Evolutionary conservation across 495 filamentous ascomycete genomes (phyloP).

Genomic region (Neurospora sp.): DNA sequence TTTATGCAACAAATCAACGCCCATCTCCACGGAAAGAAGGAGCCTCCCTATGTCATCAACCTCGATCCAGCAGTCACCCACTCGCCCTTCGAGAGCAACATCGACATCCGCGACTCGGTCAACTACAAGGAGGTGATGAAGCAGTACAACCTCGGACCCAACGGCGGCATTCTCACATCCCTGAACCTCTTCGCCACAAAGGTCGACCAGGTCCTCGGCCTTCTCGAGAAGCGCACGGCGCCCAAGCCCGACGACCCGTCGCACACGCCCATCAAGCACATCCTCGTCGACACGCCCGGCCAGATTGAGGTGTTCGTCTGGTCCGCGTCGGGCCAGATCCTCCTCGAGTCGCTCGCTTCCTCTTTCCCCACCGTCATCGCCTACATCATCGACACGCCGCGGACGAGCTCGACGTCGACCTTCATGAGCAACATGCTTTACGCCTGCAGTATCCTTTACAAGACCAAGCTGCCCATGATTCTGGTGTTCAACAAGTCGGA

Average conservation of each 20-base stretch:
- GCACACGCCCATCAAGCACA: conserved; percentile 62
- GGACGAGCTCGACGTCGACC: conserved; percentile 81
- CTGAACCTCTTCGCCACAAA: conserved; percentile 96
- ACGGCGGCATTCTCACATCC: conserved; percentile 94
- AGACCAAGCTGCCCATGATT: conserved; percentile 96
- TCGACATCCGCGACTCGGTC: conserved; percentile 96
- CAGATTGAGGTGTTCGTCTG: conserved; percentile 99
- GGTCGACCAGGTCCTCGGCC: conserved; percentile 81
- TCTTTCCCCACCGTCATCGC: conserved; percentile 93
- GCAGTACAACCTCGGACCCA: conserved; percentile 94
- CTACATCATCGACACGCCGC: conserved; percentile 94
- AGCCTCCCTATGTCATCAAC: conserved; percentile 87
- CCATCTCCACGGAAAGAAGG: conserved; percentile 65
- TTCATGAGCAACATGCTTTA: conserved; percentile 99
- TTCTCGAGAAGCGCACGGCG: conserved; percentile 77
- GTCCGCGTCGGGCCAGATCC: conserved; percentile 85
- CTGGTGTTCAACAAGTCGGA: conserved; percentile 98
- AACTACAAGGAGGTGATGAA: conserved; percentile 99
- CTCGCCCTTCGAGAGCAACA: conserved; percentile 97
- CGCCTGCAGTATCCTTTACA: conserved; percentile 95
- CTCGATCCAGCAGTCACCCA: conserved; percentile 89
- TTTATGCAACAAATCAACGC: conserved; percentile 98
- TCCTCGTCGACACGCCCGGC: conserved; percentile 89
- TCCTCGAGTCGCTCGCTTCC: conserved; percentile 86
- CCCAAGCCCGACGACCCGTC: conserved; percentile 51